Evolutionary conservation across 768 basidiomycete genomes (phyloP).

Genomic region (Serendipita sp.): DNA sequence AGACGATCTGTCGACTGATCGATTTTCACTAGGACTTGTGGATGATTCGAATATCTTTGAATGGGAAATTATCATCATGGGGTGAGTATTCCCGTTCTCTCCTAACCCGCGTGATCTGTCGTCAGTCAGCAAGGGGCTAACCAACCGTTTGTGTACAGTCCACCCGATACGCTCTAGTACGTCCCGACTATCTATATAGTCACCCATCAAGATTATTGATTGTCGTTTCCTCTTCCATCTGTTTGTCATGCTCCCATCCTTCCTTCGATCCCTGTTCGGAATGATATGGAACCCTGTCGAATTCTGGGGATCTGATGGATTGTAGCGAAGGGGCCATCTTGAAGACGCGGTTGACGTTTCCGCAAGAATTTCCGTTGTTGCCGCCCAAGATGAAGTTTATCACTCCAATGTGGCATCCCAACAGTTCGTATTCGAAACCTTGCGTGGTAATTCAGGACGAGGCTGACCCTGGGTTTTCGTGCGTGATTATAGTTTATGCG

Average conservation of each 20-base stretch:
- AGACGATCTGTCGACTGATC: conserved; percentile 23
- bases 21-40: conserved; percentile 52
- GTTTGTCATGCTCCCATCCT: too few species aligned
- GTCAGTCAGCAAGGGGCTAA: conserved; percentile 14
- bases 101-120: too few species aligned
- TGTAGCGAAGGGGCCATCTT: conserved; percentile 92
- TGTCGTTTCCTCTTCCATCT: neutral
- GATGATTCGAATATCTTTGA: conserved; percentile 90
- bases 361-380: conserved; percentile 72
- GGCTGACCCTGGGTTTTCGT: conserved; percentile 9
- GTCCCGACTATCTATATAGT: conserved; percentile 15
- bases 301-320: conserved; percentile 10
- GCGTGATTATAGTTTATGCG: conserved; percentile 60
- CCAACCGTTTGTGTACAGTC: conserved; percentile 32
- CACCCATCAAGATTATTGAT: neutral
- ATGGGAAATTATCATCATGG: conserved; percentile 94
- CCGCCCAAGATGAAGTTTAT: conserved; percentile 95
- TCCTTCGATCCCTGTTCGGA: neutral
- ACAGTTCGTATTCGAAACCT: conserved; percentile 47
- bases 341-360: conserved; percentile 81
- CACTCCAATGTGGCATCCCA: conserved; percentile 96
- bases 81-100: conserved; percentile 32
- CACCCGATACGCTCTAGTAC: conserved; percentile 86
- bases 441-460: neutral
- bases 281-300: neutral